Evolutionary conservation across 2,329 filamentous ascomycete genomes (phyloP), one percentile per base, ranked within the genome.

Genomic region (Nemania abortiva): DNA sequence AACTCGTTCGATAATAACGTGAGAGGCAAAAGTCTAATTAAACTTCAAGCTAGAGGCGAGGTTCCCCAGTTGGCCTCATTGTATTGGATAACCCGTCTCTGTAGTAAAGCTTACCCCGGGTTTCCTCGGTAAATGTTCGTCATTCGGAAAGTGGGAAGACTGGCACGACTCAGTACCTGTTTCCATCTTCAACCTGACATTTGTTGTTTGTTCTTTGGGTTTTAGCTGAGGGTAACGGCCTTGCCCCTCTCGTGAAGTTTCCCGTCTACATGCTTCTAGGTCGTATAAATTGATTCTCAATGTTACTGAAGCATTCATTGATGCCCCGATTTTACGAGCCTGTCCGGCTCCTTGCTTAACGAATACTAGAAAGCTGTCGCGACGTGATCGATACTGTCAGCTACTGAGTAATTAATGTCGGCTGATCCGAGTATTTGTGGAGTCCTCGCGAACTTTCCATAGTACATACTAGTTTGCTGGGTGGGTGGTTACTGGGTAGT

Each of bases 31-130:
- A 52, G 34, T 39, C 20, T 10, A 6, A 53, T 56, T 62, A 66
- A 45, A 53, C 52, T 66, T 62, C 11, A 50, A 52, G 64, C 64
- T 66, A 66, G 18, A 50, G 42, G 27, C 3, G 50, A 61, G 52
- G 13, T 22, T n/a, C 29, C 18, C 54, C 20, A 42, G 34, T 24
- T 24, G 34, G 11, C 20, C 5, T 49, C 27, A 18, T 24, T n/a
- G 37, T 53, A 61, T 62, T 54, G 24, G 59, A 47, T 27, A 9
- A n/a, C 27, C 18, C 20, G 11, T 2, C 22, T 31, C 37, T 49
- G 24, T 45, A 13, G 50, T 34, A 42, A n/a, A 47, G 55, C 22
- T n/a, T 27, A 29, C 18, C 52, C n/a, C 29, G 29, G 50, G 9
- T 6, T 18, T 18, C 10, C 37, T 39, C 42, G 31, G n/a, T n/a